These are phyloP conservation scores for Fusarium acutatum DNA, from an alignment of 2,329 filamentous ascomycete genomes.

Conservation along the genomic window DNA sequence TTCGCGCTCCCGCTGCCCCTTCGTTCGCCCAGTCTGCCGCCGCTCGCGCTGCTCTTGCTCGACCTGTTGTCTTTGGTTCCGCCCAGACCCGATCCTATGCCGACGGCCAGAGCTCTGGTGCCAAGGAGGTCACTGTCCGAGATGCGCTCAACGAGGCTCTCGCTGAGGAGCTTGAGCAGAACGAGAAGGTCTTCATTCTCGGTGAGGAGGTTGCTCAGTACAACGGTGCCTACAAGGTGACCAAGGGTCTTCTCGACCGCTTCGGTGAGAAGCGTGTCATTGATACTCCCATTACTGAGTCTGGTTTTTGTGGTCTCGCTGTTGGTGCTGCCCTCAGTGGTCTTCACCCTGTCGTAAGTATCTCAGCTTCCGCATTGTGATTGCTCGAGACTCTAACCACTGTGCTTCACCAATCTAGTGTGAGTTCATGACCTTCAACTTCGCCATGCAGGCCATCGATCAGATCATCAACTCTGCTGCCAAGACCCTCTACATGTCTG, in stretches of 20 bases:
- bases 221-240: slow-evolving; percentile 99
- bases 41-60: slow-evolving; percentile 49
- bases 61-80: slow-evolving; percentile 50
- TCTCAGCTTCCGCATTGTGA: neutral
- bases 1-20: slow-evolving; percentile 47
- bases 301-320: slow-evolving; percentile 91
- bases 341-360: slow-evolving; percentile 88
- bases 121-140: slow-evolving; percentile 95
- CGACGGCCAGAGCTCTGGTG: slow-evolving; percentile 59
- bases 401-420: slow-evolving; percentile 62
- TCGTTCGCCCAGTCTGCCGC: slow-evolving; percentile 51
- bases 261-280: slow-evolving; percentile 98
- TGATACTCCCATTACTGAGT: slow-evolving; percentile 98
- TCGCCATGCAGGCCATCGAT: slow-evolving; percentile 99
- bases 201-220: slow-evolving; percentile 99
- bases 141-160: slow-evolving; percentile 98
- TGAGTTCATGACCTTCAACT: slow-evolving; percentile 99
- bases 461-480: slow-evolving; percentile 99
- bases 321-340: slow-evolving; percentile 95
- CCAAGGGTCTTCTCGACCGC: slow-evolving; percentile 94
- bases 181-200: slow-evolving; percentile 93
- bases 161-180: slow-evolving; percentile 93
- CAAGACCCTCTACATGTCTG: slow-evolving; percentile 99
- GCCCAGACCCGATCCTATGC: slow-evolving; percentile 65
- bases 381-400: slow-evolving; percentile 16